Base-by-base conservation (phyloP, 1,284 basidiomycete species). In the Cutaneotrichosporon sp. region DNA sequence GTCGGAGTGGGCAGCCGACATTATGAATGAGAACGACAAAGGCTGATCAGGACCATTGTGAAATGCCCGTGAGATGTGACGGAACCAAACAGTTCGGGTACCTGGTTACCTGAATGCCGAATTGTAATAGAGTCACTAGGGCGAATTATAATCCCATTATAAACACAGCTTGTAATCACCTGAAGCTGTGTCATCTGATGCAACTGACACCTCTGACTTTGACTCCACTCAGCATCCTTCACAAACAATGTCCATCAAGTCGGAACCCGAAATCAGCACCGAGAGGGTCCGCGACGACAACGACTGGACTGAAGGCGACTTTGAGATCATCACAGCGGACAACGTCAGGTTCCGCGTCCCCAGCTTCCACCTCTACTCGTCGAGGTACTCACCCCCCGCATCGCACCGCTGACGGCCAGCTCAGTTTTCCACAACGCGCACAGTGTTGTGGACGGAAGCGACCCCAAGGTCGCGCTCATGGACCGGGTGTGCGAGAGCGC, bases 251-350 rank as follows among this genome's bases (percentile, higher is more conserved):
- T 46, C 42, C 16, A 18, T 4, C 4, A 46, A 46, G 18, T n/a
- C 42, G 7, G 42, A 46, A 7, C 18, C 16, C 14, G 18, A 46
- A 6, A 46, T 13, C 42, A 51, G 49, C 49, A 11, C 21, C 26
- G 49, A 51, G 10, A 14, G 21, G 1, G 16, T 51, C 42, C 18
- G 42, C 2, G 52, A 53, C 8, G 52, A 53, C 1, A 21, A 53
- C 1, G 32, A 46, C 21, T 65, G 64, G 64, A 56, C 52, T 4
- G 58, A 50, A 4, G 65, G 63, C 34, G 65, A 64, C 55, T 62
- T 66, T 30, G 58, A 58, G 61, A 52, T 68, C 52, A 42, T 64
- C 49, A 59, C 60, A 16, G 18, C 56, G 2, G 67, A 66, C 57
- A 9, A 56, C 9, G 63, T 66, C 21, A 32, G 58, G 2, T 69